Evolutionary conservation across 805 yeast genomes (phyloP).

Genomic region (Candida incommunis): DNA sequence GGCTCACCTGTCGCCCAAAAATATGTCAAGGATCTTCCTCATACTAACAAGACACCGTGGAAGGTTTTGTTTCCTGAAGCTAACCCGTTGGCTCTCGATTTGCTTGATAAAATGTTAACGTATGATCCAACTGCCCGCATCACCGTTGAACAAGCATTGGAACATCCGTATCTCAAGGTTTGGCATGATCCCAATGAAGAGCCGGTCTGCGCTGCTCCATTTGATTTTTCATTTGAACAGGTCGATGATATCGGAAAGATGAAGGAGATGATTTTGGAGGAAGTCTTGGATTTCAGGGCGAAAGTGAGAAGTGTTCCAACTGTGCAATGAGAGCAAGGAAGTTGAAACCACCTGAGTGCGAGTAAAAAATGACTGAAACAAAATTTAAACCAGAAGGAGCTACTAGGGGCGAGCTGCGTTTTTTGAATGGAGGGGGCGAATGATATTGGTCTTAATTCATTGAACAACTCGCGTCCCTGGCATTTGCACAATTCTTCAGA

Average conservation of each 20-base stretch:
- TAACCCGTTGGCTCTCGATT: conserved; percentile 73
- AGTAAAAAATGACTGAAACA: no score
- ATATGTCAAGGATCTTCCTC: conserved; percentile 77
- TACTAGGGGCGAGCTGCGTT: no score
- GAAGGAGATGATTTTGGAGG: conserved; percentile 64
- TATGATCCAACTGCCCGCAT: conserved; percentile 77
- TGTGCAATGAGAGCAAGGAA: no score
- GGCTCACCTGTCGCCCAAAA: conserved; percentile 86
- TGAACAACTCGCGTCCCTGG: no score
- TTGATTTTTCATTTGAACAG: conserved; percentile 86
- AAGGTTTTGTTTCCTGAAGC: conserved; percentile 64
- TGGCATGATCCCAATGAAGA: conserved; percentile 96
- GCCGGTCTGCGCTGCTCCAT: conserved; percentile 56
- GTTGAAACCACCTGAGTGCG: no score
- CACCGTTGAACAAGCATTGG: conserved; percentile 75
- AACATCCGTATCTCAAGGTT: conserved; percentile 73
- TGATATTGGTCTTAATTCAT: no score
- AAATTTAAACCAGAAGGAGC: no score
- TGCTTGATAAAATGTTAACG: conserved; percentile 65
- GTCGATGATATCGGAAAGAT: conserved; percentile 63
- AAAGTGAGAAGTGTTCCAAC: conserved; percentile 11
- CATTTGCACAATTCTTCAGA: no score
- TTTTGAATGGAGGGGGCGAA: no score
- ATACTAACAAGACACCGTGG: conserved; percentile 58
- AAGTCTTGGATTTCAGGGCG: conserved; percentile 33